These are phyloP conservation scores for Rubroshorea leprosula DNA, from an alignment of 345 rosid genomes.

Conservation along the genomic window DNA sequence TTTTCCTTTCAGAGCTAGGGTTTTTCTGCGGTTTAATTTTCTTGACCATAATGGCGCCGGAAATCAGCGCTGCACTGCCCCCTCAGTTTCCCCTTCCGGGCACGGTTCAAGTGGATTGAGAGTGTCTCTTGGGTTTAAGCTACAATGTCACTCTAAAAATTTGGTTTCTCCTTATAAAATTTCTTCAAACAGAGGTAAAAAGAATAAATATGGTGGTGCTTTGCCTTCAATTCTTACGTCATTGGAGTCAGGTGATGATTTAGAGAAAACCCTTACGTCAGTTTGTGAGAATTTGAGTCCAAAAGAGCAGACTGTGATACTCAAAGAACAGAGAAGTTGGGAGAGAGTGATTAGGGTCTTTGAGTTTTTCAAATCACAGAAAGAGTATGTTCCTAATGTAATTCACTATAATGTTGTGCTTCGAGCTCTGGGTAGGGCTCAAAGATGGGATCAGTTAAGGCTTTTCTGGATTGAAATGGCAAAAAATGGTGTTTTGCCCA, in stretches of 20 bases:
- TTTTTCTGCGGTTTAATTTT: constrained; percentile 27
- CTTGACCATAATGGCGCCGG: constrained; percentile 3
- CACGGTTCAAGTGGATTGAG: constrained; percentile 19
- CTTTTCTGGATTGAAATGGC: constrained; percentile 88
- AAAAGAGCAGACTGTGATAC: constrained; percentile 75
- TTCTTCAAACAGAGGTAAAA: constrained; percentile 29
- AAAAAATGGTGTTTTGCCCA: constrained; percentile 56
- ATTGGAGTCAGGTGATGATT: constrained; percentile 44
- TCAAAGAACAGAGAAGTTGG: constrained; percentile 62
- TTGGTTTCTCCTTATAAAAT: constrained; percentile 29
- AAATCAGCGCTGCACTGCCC: not conserved
- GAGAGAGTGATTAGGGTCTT: constrained; percentile 57
- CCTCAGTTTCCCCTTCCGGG: not conserved
- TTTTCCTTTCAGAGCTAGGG: constrained; percentile 23
- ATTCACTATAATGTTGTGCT: constrained; percentile 84
- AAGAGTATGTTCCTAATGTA: constrained; percentile 62
- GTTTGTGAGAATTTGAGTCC: constrained; percentile 49
- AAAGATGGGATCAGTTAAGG: constrained; percentile 79
- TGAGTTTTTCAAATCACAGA: constrained; percentile 56
- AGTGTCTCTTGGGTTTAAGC: constrained; percentile 40
- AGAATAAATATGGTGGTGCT: constrained; percentile 45
- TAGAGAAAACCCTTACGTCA: constrained; percentile 51
- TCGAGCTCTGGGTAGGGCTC: constrained; percentile 72
- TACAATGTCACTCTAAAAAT: constrained; percentile 42
- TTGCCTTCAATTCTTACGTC: constrained; percentile 61